These are phyloP conservation scores for Phaseolus coccineus DNA, from an alignment of 331 rosid genomes.

Conservation along the genomic window DNA sequence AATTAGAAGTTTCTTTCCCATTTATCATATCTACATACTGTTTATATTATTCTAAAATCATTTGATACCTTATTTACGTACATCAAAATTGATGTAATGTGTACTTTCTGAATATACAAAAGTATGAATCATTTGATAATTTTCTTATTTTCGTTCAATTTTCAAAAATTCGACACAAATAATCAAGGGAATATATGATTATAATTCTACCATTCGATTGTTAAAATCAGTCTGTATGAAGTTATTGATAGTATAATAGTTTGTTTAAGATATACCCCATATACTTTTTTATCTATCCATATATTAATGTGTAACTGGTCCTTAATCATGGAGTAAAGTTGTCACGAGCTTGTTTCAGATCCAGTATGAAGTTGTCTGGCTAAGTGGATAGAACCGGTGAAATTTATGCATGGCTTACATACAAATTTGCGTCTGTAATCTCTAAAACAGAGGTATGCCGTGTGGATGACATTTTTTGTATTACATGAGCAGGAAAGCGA, in stretches of 20 bases:
- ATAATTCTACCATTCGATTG: background rate
- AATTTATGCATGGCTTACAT: slow-evolving; percentile 6
- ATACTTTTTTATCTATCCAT: background rate
- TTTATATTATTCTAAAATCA: background rate
- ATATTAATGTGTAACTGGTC: background rate
- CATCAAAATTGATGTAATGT: background rate
- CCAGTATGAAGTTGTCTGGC: background rate
- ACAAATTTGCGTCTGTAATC: slow-evolving; percentile 3
- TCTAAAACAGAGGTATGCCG: background rate
- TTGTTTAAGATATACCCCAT: background rate
- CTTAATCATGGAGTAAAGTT: slow-evolving; percentile 14
- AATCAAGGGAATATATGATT: background rate
- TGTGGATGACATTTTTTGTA: slow-evolving; percentile 32
- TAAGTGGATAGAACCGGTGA: background rate
- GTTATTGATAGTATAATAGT: background rate
- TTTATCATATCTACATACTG: background rate
- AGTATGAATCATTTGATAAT: background rate
- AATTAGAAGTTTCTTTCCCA: background rate
- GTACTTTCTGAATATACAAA: background rate
- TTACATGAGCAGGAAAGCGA: slow-evolving; percentile 81
- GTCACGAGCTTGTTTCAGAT: background rate
- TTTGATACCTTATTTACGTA: background rate
- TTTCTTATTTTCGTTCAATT: background rate
- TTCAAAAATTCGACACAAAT: background rate
- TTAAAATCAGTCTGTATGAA: background rate